Evolutionary conservation across 2,329 filamentous ascomycete genomes (phyloP).

Genomic region (Zalaria sp.): DNA sequence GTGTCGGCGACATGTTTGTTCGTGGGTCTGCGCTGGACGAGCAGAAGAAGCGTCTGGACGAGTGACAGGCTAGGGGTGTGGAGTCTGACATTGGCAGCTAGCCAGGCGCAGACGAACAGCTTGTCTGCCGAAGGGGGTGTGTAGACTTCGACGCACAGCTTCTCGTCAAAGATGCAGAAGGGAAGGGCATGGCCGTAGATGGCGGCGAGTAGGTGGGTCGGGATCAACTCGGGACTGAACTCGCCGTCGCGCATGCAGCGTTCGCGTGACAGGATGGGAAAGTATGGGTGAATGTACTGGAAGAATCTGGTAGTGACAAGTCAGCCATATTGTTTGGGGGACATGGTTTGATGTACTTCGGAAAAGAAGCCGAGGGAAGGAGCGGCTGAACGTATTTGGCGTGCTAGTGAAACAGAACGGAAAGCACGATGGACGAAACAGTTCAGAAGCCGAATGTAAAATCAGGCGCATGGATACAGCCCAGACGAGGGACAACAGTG

Average conservation of each 20-base stretch:
- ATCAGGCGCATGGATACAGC: too few relatives aligned
- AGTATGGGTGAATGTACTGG: constrained; percentile 30
- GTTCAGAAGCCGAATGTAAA: too few relatives aligned
- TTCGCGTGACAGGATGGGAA: constrained; percentile 26
- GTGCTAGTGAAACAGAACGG: too few relatives aligned
- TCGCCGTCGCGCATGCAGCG: constrained; percentile 16
- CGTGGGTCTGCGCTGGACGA: constrained; percentile 18
- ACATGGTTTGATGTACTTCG: too few relatives aligned
- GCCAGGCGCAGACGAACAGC: constrained; percentile 18
- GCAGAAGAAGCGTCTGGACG: constrained; percentile 17
- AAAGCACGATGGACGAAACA: too few relatives aligned
- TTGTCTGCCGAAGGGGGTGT: constrained; percentile 18
- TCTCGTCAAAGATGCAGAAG: constrained; percentile 30
- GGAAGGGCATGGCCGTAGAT: constrained; percentile 31
- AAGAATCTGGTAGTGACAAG: constrained; percentile 14
- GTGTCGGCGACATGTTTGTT: constrained; percentile 20
- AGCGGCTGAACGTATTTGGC: too few relatives aligned
- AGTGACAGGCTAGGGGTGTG: constrained; percentile 18
- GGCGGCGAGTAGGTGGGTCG: constrained; percentile 25
- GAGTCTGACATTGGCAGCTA: constrained; percentile 13
- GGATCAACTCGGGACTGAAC: constrained; percentile 17
- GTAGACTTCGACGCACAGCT: constrained; percentile 20
- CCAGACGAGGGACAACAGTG: too few relatives aligned
- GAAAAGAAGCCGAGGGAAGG: too few relatives aligned
- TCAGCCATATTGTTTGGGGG: too few relatives aligned